Percentiles rank a stretch among this genome's conserved stretches.
Evolutionary conservation across 1,139 yeast species (phyloP).

Genomic region (Pichia sp.): DNA sequence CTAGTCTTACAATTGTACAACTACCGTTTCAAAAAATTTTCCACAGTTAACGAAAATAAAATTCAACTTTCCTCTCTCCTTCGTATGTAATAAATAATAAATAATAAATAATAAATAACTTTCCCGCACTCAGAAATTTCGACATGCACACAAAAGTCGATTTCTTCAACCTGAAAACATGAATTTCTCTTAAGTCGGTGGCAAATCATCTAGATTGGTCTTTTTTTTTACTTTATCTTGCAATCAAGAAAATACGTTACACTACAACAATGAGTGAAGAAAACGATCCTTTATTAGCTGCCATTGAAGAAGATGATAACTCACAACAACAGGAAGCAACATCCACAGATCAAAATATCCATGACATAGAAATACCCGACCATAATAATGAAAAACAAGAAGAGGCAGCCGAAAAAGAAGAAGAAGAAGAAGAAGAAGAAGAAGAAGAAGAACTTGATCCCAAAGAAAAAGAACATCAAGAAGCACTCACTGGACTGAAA

Average conservation of each 20-base stretch:
- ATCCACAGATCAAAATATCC: conserved; percentile 2
- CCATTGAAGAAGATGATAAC: conserved; percentile 45
- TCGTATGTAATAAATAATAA: no score
- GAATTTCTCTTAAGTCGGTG: neutral
- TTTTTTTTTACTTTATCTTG: neutral
- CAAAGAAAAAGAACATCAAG: conserved; percentile 68
- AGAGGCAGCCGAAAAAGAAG: neutral
- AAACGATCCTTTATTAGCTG: conserved; percentile 67
- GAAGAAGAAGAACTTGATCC: conserved; percentile 27
- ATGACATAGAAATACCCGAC: conserved; percentile 4
- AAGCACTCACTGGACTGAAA: conserved; percentile 74
- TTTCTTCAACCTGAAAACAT: neutral
- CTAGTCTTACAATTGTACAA: neutral
- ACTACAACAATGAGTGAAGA: conserved; percentile 52
- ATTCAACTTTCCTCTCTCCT: neutral
- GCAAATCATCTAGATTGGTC: neutral
- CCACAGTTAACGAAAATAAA: neutral
- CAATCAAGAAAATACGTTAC: neutral
- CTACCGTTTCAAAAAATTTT: neutral
- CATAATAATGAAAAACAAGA: neutral
- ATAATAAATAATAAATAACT: neutral
- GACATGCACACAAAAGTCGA: neutral
- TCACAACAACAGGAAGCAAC: conserved; percentile 19
- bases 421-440: conserved; percentile 12
- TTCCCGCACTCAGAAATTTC: neutral